Base-by-base conservation (phyloP, 2,329 filamentous ascomycete species). In the Sporothrix sp. region DNA sequence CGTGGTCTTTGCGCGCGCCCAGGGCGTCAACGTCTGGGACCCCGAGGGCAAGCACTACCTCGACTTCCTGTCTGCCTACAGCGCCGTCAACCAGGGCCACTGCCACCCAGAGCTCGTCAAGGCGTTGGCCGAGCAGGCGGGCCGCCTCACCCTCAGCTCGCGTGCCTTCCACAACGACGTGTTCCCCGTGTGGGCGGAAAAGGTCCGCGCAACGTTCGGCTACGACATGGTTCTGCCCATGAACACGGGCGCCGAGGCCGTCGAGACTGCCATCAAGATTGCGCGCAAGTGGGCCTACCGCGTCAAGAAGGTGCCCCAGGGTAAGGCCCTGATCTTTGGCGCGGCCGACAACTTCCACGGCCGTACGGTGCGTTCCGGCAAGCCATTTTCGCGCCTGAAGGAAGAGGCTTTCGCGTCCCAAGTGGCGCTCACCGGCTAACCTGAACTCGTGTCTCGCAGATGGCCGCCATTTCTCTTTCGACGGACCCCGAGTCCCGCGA, bases 271-370 rank as follows among this genome's bases (percentile, higher is more conserved):
- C 11, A 82, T 97, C 71, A 97, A 97, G 76, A 82, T 97, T 69
- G 91, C 91, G 53, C 79, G 91, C 58, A 97, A 97, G 71, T 97
- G 91, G 91, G 90, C 89, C 5, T 96, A 96, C 76, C 96, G 95
- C 72, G 82, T 87, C 65, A 96, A 97, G 77, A 82, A 84, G 20
- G 91, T 97, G 56, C 82, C 87, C 6, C 74, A 87, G 66, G 83
- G 85, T 64, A 81, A 93, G 73, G 91, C 91, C 8, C 68, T 93
- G 57, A 79, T 97, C 33, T 85, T 97, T 65, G 84, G 83, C 58
- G 90, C 85, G 33, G 73, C 83, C 48, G 87, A 95, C 70, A 97
- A 96, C 74, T 98, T 97, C 72, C 91, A 98, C 70, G 91, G 91
- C 59, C 80, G 91, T 61, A 97, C 93, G 51, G 87, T 93, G 75